Evolutionary conservation across 2,329 filamentous ascomycete genomes (phyloP).

Genomic region (Tolypocladium nubicola): DNA sequence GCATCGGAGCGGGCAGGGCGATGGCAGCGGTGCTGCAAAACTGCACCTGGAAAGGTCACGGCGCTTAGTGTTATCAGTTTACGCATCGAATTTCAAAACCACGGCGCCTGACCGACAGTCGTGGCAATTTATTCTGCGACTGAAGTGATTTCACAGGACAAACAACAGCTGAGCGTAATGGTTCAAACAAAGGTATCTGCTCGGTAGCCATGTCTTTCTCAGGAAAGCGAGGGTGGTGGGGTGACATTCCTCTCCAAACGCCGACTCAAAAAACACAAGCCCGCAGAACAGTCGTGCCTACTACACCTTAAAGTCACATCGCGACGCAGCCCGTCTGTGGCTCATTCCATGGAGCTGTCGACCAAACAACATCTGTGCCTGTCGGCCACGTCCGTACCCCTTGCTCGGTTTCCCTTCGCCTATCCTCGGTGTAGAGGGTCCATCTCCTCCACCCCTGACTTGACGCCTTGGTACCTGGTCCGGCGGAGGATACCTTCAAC

Average conservation of each 20-base stretch:
- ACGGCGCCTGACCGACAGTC: background rate
- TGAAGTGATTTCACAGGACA: background rate
- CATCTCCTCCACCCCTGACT: conserved; percentile 53
- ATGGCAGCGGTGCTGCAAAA: background rate
- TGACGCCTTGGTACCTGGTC: conserved; percentile 51
- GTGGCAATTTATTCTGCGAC: background rate
- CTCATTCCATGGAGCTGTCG: background rate
- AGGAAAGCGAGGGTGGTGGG: conserved; percentile 21
- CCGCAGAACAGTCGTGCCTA: conserved; percentile 2
- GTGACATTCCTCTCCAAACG: conserved; percentile 13
- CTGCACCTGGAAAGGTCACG: background rate
- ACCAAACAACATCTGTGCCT: background rate
- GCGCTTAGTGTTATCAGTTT: background rate
- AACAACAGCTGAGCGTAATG: background rate
- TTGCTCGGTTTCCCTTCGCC: background rate
- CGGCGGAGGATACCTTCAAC: conserved; percentile 92
- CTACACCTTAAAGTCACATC: background rate
- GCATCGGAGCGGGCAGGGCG: background rate
- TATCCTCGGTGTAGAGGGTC: conserved; percentile 47
- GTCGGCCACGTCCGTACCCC: background rate
- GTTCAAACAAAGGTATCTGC: conserved; percentile 22
- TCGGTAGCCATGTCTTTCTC: conserved; percentile 23
- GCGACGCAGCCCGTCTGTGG: background rate
- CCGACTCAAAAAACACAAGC: conserved; percentile 11
- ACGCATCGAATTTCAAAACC: background rate